These are phyloP conservation scores for Citropsis articulata DNA, from an alignment of 345 rosid genomes.

Conservation along the genomic window DNA sequence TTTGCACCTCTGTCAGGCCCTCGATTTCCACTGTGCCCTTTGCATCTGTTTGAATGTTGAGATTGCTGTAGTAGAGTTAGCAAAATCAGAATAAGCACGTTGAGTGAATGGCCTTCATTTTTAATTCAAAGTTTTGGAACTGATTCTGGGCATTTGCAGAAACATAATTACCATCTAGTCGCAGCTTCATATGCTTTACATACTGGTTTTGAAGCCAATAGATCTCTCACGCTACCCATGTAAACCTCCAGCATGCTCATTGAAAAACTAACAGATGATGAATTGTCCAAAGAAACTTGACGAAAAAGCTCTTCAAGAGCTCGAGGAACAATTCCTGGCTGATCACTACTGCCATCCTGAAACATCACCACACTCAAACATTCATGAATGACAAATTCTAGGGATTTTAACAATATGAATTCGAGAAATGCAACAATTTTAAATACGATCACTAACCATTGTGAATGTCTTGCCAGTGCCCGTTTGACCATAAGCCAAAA, in stretches of 20 bases:
- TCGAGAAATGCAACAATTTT: background rate
- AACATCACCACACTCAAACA: slow-evolving; percentile 15
- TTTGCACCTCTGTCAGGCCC: slow-evolving; percentile 71
- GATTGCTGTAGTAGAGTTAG: slow-evolving; percentile 58
- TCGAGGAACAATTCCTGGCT: slow-evolving; percentile 77
- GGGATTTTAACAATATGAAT: background rate
- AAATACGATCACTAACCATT: slow-evolving; percentile 52
- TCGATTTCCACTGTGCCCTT: slow-evolving; percentile 83
- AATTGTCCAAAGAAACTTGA: slow-evolving; percentile 42
- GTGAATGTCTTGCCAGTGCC: slow-evolving; percentile 95
- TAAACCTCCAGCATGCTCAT: slow-evolving; percentile 98
- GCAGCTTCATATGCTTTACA: slow-evolving; percentile 38
- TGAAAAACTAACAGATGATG: slow-evolving; percentile 52
- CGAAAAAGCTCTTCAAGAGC: slow-evolving; percentile 64
- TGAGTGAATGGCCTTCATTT: slow-evolving; percentile 2
- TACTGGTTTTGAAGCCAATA: slow-evolving; percentile 59
- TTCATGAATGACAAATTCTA: background rate
- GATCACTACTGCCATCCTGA: slow-evolving; percentile 71
- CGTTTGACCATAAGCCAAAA: slow-evolving; percentile 94
- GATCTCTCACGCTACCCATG: slow-evolving; percentile 77
- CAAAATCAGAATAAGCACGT: slow-evolving; percentile 24
- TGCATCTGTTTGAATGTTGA: slow-evolving; percentile 83
- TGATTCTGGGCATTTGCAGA: background rate
- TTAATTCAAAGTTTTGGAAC: background rate
- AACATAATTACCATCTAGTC: slow-evolving; percentile 45